Conservation (phyloP, 306 rosid species). For the Castanea sativa region DNA sequence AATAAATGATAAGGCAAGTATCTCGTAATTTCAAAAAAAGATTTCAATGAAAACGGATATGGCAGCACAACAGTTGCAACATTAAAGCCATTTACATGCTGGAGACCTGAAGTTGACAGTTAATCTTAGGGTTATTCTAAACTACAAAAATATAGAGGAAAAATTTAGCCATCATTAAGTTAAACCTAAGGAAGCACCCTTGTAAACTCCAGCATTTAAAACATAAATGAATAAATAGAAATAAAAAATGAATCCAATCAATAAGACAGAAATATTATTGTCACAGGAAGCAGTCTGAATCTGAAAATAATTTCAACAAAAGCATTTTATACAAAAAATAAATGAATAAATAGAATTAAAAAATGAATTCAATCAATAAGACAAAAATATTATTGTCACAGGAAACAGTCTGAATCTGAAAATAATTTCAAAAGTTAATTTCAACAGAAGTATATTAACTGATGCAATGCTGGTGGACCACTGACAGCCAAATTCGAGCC, state of each 20-base stretch:
- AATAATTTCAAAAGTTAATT: background rate
- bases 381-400: background rate
- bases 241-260: background rate
- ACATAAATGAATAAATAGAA: background rate
- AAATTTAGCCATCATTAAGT: background rate
- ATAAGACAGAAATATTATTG: background rate
- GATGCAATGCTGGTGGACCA: background rate
- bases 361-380: background rate
- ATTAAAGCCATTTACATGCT: background rate
- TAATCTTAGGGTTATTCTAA: background rate
- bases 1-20: conserved; percentile 6
- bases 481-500: no score
- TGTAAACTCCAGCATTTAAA: background rate
- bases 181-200: background rate
- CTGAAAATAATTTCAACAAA: background rate
- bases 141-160: background rate
- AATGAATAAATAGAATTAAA: background rate
- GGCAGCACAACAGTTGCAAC: background rate
- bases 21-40: background rate
- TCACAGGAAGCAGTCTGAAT: background rate
- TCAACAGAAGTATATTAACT: background rate
- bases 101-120: background rate
- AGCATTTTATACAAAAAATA: background rate
- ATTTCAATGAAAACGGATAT: background rate
- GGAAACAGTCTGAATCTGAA: background rate